These are phyloP conservation scores for Mucor irregularis DNA, from an alignment of 371 early-diverging fungal genomes.

Conservation along the genomic window DNA sequence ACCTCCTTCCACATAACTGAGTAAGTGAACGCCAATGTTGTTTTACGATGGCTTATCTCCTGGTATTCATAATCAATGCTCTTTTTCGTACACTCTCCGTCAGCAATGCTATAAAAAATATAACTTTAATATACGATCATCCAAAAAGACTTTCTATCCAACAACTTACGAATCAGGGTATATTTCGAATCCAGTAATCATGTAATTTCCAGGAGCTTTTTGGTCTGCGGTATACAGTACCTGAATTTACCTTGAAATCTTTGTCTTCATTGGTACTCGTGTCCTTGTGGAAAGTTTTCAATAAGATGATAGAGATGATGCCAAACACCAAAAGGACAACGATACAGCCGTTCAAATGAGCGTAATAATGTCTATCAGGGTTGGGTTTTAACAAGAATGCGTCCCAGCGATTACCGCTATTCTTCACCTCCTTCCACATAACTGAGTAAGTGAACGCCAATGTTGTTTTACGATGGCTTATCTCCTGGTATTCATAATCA, in stretches of 20 bases:
- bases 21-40: constrained; percentile 38
- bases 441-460: constrained; percentile 47
- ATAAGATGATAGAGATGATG: constrained; percentile 28
- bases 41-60: constrained; percentile 28
- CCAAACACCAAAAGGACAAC: constrained; percentile 18
- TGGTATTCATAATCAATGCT: constrained; percentile 42
- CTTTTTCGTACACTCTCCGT: constrained; percentile 38
- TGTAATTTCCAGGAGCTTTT: constrained; percentile 15
- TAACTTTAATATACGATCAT: not conserved
- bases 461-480: constrained; percentile 28
- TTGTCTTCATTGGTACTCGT: constrained; percentile 7
- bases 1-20: constrained; percentile 50
- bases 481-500: constrained; percentile 42
- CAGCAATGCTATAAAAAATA: constrained; percentile 23
- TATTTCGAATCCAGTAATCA: constrained; percentile 46
- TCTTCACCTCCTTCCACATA: constrained; percentile 41
- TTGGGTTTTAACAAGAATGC: constrained; percentile 34
- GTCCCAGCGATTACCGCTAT: constrained; percentile 32
- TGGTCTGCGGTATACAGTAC: constrained; percentile 26
- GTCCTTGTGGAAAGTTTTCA: constrained; percentile 35
- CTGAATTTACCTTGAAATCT: constrained; percentile 35
- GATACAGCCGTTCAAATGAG: constrained; percentile 32
- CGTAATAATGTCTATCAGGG: constrained; percentile 29
- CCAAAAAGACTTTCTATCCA: too few relatives aligned
- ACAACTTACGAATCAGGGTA: constrained; percentile 50